These are phyloP conservation scores for Claviceps sp. DNA, from an alignment of 2,329 filamentous ascomycete genomes.

Conservation along the genomic window DNA sequence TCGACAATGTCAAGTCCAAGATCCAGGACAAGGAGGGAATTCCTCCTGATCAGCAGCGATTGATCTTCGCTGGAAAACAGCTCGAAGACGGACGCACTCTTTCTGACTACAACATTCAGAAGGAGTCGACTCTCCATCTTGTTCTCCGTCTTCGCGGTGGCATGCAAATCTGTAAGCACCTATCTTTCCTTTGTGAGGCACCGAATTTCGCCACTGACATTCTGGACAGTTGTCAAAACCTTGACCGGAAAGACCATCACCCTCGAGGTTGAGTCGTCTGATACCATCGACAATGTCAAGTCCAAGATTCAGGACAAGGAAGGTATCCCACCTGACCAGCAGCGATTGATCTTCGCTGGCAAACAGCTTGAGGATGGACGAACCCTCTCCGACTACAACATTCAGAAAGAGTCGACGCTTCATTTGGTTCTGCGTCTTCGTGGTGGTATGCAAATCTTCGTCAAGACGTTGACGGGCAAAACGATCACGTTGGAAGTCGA, in stretches of 20 bases:
- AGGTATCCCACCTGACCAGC: conserved; percentile 88
- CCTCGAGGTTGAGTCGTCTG: conserved; percentile 74
- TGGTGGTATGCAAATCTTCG: conserved; percentile 82
- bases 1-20: conserved; percentile 96
- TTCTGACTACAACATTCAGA: conserved; percentile 44
- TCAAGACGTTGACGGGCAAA: conserved; percentile 82
- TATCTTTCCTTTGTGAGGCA: not conserved
- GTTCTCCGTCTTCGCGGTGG: conserved; percentile 58
- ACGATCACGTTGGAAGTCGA: conserved; percentile 90
- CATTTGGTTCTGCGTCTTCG: conserved; percentile 78
- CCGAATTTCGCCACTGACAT: not conserved
- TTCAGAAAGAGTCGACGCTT: conserved; percentile 82
- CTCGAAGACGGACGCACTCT: conserved; percentile 69
- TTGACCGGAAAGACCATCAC: conserved; percentile 93
- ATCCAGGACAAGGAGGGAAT: conserved; percentile 93
- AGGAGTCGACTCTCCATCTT: conserved; percentile 58
- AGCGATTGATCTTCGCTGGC: conserved; percentile 88
- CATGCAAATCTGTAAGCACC: conserved; percentile 50
- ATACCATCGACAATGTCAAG: conserved; percentile 96
- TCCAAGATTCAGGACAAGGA: conserved; percentile 97
- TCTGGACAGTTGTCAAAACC: conserved; percentile 53
- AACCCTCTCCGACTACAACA: conserved; percentile 85
- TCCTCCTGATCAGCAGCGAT: conserved; percentile 85
- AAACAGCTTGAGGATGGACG: conserved; percentile 94
- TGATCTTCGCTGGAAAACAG: conserved; percentile 96